These are phyloP conservation scores for Candida ascalaphidarum DNA, from an alignment of 805 yeast genomes.

Conservation along the genomic window DNA sequence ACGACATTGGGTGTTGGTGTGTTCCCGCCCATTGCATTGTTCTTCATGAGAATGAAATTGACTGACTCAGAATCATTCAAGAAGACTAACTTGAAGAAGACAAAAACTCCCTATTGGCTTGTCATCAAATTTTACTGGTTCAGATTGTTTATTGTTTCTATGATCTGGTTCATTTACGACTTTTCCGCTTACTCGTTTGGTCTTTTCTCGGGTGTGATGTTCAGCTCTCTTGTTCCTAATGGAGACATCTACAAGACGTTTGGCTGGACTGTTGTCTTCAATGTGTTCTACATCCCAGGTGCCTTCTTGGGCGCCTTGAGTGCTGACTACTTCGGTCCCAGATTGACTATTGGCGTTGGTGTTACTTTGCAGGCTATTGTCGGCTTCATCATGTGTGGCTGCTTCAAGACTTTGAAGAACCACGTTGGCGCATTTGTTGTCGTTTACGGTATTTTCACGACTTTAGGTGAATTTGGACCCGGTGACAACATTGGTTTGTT, in stretches of 20 bases:
- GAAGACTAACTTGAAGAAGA: slow-evolving; percentile 60
- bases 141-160: slow-evolving; percentile 58
- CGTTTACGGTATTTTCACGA: slow-evolving; percentile 77
- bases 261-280: slow-evolving; percentile 90
- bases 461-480: slow-evolving; percentile 90
- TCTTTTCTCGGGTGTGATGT: slow-evolving; percentile 68
- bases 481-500: slow-evolving; percentile 88
- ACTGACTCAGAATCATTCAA: slow-evolving; percentile 65
- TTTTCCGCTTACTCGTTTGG: slow-evolving; percentile 85
- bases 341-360: slow-evolving; percentile 67
- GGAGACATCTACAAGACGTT: slow-evolving; percentile 62
- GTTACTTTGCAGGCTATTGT: slow-evolving; percentile 64
- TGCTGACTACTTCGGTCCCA: slow-evolving; percentile 89
- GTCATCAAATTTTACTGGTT: slow-evolving; percentile 79
- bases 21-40: slow-evolving; percentile 71
- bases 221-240: slow-evolving; percentile 48
- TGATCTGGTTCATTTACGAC: slow-evolving; percentile 90
- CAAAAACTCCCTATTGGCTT: slow-evolving; percentile 56
- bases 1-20: slow-evolving; percentile 86
- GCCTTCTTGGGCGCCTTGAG: slow-evolving; percentile 76
- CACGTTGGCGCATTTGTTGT: slow-evolving; percentile 76
- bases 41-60: slow-evolving; percentile 69
- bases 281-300: slow-evolving; percentile 86
- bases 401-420: slow-evolving; percentile 43
- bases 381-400: slow-evolving; percentile 79